phyloP scores from a whole-genome alignment of 2,329 filamentous ascomycete genomes.

The Aspergillus spinulosporus region DNA sequence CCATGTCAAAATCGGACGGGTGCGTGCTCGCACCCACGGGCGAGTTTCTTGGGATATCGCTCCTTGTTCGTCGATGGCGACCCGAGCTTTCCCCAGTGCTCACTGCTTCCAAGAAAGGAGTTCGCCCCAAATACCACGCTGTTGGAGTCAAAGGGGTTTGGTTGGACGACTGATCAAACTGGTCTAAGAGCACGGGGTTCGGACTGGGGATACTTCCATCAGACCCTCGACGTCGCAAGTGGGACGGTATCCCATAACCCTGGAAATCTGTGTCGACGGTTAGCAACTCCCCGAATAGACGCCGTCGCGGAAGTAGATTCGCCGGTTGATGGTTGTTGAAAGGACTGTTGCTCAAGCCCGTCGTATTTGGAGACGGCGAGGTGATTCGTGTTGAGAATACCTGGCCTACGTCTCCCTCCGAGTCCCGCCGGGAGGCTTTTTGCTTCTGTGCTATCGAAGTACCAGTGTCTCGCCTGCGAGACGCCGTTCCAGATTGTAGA shows the following conservation, averaged over 20 bases:
- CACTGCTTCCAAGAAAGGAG: slow-evolving; percentile 46
- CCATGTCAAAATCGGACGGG: slow-evolving; percentile 37
- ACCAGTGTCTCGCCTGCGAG: slow-evolving; percentile 25
- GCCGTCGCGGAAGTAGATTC: slow-evolving; percentile 48
- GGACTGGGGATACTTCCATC: slow-evolving; percentile 66
- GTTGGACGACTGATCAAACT: slow-evolving; percentile 43
- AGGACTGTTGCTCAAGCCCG: slow-evolving; percentile 8
- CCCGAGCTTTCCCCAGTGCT: slow-evolving; percentile 27
- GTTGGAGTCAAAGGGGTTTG: slow-evolving; percentile 64
- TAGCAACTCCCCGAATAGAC: slow-evolving; percentile 74
- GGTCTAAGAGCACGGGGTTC: slow-evolving; percentile 45
- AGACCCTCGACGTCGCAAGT: slow-evolving; percentile 63
- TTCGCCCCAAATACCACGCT: slow-evolving; percentile 61
- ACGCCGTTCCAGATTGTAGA: slow-evolving; percentile 32
- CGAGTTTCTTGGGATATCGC: slow-evolving; percentile 55
- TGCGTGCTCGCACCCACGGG: slow-evolving; percentile 30
- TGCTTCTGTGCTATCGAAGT: slow-evolving; percentile 21
- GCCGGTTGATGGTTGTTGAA: slow-evolving; percentile 15
- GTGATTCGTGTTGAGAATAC: slow-evolving; percentile 7
- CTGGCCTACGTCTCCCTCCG: slow-evolving; percentile 16
- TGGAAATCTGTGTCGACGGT: slow-evolving; percentile 57
- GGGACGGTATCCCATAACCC: slow-evolving; percentile 59
- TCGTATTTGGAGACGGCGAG: slow-evolving; percentile 9
- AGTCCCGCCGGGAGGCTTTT: slow-evolving; percentile 22
- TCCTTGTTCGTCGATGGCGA: slow-evolving; percentile 48